Evolutionary conservation across 139 green algal species (phyloP), one percentile per base, ranked within the genome.

Genomic region (Yamagishiella unicocca): DNA sequence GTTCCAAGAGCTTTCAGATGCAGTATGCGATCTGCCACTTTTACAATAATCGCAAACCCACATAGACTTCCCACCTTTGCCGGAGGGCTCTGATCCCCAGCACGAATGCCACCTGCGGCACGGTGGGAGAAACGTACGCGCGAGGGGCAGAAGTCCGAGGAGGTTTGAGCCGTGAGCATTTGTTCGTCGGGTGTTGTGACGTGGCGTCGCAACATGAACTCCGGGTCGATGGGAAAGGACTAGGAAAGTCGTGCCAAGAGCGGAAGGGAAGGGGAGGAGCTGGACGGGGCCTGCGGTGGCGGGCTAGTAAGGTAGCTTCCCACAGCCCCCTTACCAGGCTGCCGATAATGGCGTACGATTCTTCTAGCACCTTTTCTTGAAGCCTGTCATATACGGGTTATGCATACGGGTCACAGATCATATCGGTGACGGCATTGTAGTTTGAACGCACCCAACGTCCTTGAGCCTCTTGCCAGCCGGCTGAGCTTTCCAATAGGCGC

Each of bases 331-430:
- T 82, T 33, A 82, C 74, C 74, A 68, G 9, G 35, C 46, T 68
- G 19, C 74, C 74, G 10, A 82, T 33, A 12, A 82, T 82, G 31
- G 46, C 74, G 35, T 66, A 82, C 1, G 46, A 55, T 19, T 82
- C 74, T 31, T 82, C 74, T 5, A 82, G 31, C 4, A 82, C 33
- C 50, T 82, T 82, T 46, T 82, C 74, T 68, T 68, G 46, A 9
- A 82, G 25, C 35, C 74, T 82, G 74, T 14, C n/a, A 17, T 33
- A 68, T 58, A 5, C 8, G 9, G 17, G 68, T 76, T n/a, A 31
- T 8, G 4, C 37, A 54, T 12, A 73, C 14, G 14, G 37, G 12
- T 17, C 35, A 19, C 19, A 8, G 17, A 54, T 35, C 37, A 76
- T 43, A 22, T n/a, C 58, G 9, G 8, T 10, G 7, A 9, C 12